Percentiles rank a stretch among this genome's conserved stretches.
Conservation (phyloP, 768 basidiomycete genomes). For the Boletus rex-veris region DNA sequence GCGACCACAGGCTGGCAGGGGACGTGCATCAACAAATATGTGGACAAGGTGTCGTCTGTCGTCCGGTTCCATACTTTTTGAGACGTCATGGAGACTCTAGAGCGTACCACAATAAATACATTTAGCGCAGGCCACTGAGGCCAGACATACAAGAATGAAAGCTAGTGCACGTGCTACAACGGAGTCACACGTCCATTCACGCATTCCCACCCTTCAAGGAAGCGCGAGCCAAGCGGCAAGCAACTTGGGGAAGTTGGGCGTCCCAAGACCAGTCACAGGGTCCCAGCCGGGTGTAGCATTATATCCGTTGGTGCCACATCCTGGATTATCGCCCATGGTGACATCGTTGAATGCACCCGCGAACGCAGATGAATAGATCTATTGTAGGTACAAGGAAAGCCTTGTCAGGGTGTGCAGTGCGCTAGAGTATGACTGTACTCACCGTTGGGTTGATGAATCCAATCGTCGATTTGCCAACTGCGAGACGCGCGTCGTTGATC, state of each 20-base stretch:
- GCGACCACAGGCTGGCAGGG: too few relatives aligned
- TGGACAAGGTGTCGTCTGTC: too few relatives aligned
- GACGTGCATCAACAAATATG: too few relatives aligned
- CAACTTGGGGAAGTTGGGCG: conserved; percentile 41
- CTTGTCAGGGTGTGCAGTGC: neutral
- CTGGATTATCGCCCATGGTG: conserved; percentile 41
- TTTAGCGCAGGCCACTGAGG: too few relatives aligned
- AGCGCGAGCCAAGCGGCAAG: conserved; percentile 35
- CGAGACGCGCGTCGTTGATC: conserved; percentile 38
- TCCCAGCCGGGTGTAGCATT: conserved; percentile 37
- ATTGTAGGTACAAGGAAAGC: neutral
- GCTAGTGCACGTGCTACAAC: too few relatives aligned
- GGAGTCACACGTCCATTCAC: neutral
- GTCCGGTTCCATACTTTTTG: too few relatives aligned
- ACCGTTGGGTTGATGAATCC: conserved; percentile 10
- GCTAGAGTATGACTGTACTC: neutral
- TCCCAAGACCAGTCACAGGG: conserved; percentile 44
- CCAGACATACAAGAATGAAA: too few relatives aligned
- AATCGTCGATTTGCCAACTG: conserved; percentile 30
- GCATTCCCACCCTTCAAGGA: conserved; percentile 24
- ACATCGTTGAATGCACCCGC: conserved; percentile 38
- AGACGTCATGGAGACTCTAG: too few relatives aligned
- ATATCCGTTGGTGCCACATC: conserved; percentile 41
- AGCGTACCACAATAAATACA: too few relatives aligned
- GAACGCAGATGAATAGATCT: conserved; percentile 10